Evolutionary conservation across 108 stramenopile species (phyloP).

Genomic region (Asterionellopsis glacialis): DNA sequence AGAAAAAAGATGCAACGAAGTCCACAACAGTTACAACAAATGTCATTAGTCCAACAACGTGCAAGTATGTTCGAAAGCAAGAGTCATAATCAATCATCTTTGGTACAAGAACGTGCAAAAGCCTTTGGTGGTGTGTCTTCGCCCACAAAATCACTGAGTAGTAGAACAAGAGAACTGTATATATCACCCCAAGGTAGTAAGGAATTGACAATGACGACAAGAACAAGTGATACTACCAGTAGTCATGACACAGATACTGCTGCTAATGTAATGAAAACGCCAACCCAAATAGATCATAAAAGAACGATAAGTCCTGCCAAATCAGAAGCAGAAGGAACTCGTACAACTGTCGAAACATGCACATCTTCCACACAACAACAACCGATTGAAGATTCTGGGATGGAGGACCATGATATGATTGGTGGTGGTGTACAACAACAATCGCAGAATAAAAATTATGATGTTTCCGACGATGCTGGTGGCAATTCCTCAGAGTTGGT

Average conservation of each 20-base stretch:
- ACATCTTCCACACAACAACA: too few relatives aligned
- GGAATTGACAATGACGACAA: background rate
- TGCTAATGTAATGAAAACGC: background rate
- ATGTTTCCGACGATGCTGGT: background rate
- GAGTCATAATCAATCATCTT: background rate
- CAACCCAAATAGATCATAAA: background rate
- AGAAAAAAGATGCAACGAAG: too few relatives aligned
- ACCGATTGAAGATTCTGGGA: too few relatives aligned
- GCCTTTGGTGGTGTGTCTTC: background rate
- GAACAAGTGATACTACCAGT: background rate
- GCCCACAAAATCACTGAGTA: background rate
- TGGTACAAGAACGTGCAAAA: background rate
- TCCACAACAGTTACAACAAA: too few relatives aligned
- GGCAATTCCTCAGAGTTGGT: background rate
- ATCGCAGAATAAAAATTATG: too few relatives aligned
- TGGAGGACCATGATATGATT: too few relatives aligned
- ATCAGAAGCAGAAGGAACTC: too few relatives aligned
- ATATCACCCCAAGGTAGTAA: background rate
- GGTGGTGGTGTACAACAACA: too few relatives aligned
- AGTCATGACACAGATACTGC: background rate
- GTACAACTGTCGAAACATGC: too few relatives aligned
- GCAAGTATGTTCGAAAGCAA: too few relatives aligned
- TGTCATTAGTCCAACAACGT: too few relatives aligned
- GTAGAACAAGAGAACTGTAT: background rate
- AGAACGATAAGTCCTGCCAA: background rate